Evolutionary conservation across 2,329 filamentous ascomycete genomes (phyloP), one percentile per base, ranked within the genome.

Genomic region (Neofusicoccum cordaticola): DNA sequence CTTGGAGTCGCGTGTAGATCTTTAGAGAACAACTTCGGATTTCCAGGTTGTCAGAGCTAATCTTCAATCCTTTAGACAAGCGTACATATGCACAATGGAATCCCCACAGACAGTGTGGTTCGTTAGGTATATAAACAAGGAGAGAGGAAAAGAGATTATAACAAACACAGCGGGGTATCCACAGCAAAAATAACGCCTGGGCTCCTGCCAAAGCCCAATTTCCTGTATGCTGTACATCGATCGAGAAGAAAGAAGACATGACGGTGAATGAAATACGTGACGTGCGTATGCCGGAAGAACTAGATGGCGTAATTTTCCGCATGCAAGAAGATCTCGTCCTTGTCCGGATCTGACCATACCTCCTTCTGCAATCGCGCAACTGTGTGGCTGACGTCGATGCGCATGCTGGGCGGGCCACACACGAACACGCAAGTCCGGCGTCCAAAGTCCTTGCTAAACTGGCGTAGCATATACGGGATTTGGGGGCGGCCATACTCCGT

Each of bases 241-340:
- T 39, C 4, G 19, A 17, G 17, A 34, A 7, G 8, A n/a, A 45
- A 47, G 4, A 13, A 44, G 15, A n/a, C 41, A 19, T 17, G 35
- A 19, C 3, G 19, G 6, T 17, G 15, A 31, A 57, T 34, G 19
- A 45, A 47, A 35, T 8, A 9, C 12, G 31, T 19, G 7, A 13
- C 22, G 5, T 57, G 22, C 15, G 27, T 45, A 17, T 34, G 53
- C 11, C 22, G 31, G 6, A 12, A 13, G 7, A 3, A 39, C 83
- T 77, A 97, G 67, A 97, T 82, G 60, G 93, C 91, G 80, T 97
- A 97, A 76, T 97, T 97, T 82, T 98, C 94, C 3, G 93, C 91
- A 80, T 97, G 94, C 75, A 97, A 78, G 76, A 93, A 97, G 63
- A 98, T 90, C 84, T 97, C 94, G 74, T 97, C 93, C 52, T 90